Evolutionary conservation across 2,329 filamentous ascomycete genomes (phyloP).

Genomic region (Colletotrichum phormii): DNA sequence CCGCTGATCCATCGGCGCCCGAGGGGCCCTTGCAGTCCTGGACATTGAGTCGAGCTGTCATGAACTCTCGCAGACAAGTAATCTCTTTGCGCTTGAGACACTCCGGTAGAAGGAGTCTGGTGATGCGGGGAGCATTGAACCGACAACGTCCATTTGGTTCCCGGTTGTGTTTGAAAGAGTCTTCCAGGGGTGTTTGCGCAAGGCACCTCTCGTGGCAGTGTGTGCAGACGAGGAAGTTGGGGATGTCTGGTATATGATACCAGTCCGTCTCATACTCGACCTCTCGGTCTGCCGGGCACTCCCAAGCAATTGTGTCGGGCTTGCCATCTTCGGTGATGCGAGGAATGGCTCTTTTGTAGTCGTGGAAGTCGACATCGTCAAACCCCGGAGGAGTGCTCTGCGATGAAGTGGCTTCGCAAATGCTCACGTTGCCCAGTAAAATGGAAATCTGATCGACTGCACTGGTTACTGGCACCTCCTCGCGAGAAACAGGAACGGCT

Average conservation of each 20-base stretch:
- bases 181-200: constrained; percentile 42
- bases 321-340: constrained; percentile 33
- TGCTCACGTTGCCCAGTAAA: background rate
- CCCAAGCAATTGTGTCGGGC: constrained; percentile 40
- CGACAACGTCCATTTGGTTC: constrained; percentile 42
- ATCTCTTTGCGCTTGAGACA: constrained; percentile 44
- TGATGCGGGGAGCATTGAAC: constrained; percentile 48
- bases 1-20: constrained; percentile 39
- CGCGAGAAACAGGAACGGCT: background rate
- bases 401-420: background rate
- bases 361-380: constrained; percentile 9
- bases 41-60: constrained; percentile 42
- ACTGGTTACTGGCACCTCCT: background rate
- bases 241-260: constrained; percentile 43
- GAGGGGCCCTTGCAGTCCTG: constrained; percentile 44
- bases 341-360: constrained; percentile 14
- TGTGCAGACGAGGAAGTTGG: constrained; percentile 52
- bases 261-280: constrained; percentile 47
- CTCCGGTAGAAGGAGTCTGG: constrained; percentile 47
- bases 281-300: constrained; percentile 44
- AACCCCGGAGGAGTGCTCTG: background rate
- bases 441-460: background rate
- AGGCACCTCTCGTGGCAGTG: constrained; percentile 54
- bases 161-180: constrained; percentile 43
- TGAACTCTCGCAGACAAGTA: constrained; percentile 42